phyloP scores from a whole-genome alignment of 2,329 filamentous ascomycete genomes.

The Ceratocystis cubensis region DNA sequence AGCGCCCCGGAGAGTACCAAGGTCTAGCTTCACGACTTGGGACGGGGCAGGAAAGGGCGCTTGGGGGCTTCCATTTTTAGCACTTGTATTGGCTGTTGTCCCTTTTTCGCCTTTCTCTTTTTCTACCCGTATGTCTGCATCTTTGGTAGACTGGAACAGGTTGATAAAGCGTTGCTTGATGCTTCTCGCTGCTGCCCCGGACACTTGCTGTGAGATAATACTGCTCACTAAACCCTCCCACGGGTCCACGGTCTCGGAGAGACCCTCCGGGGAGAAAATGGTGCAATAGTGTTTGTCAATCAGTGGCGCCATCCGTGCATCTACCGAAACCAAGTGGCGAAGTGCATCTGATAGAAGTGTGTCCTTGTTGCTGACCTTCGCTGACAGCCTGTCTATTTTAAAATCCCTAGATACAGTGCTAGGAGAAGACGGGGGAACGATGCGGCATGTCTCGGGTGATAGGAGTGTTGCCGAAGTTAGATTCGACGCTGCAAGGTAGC shows the following conservation, averaged over 20 bases:
- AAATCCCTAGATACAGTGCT: neutral
- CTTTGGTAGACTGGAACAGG: slow-evolving; percentile 44
- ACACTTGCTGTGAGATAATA: slow-evolving; percentile 95
- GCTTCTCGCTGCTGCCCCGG: slow-evolving; percentile 74
- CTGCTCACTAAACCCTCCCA: slow-evolving; percentile 72
- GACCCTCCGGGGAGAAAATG: slow-evolving; percentile 66
- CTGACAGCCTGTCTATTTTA: neutral
- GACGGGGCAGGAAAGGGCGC: slow-evolving; percentile 59
- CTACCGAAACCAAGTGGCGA: slow-evolving; percentile 58
- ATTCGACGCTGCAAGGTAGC: slow-evolving; percentile 50
- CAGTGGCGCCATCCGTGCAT: slow-evolving; percentile 57
- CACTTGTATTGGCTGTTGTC: neutral
- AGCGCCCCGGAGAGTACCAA: slow-evolving; percentile 63
- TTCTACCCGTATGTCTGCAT: slow-evolving; percentile 23
- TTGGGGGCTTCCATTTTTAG: neutral
- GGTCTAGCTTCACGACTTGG: slow-evolving; percentile 50
- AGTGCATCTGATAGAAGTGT: slow-evolving; percentile 59
- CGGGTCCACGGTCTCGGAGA: slow-evolving; percentile 78
- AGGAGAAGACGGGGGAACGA: slow-evolving; percentile 36
- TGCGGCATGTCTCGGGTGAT: slow-evolving; percentile 56
- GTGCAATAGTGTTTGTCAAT: slow-evolving; percentile 64
- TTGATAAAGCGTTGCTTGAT: slow-evolving; percentile 77
- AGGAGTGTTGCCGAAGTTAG: slow-evolving; percentile 57
- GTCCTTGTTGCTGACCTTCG: slow-evolving; percentile 49
- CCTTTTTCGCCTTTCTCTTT: slow-evolving; percentile 22